Evolutionary conservation across 352 stramenopile genomes (phyloP).

Genomic region (Peronospora destructor): DNA sequence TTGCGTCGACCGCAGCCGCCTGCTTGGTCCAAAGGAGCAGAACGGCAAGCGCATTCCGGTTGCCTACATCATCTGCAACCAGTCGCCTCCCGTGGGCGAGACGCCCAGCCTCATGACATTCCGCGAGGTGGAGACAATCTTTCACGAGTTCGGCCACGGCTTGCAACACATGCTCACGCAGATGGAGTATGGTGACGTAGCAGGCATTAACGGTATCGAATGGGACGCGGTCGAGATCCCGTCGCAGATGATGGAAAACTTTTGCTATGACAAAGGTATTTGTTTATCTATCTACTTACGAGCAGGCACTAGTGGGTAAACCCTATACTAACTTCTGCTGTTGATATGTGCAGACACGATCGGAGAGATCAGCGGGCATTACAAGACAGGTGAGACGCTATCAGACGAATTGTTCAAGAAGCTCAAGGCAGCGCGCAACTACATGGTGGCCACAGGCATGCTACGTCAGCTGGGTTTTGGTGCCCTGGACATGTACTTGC

Average conservation of each 20-base stretch:
- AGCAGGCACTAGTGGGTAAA: slow-evolving; percentile 13
- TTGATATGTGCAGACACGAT: slow-evolving; percentile 60
- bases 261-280: slow-evolving; percentile 89
- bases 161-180: slow-evolving; percentile 98
- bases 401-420: slow-evolving; percentile 94
- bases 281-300: slow-evolving; percentile 44
- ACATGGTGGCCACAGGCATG: slow-evolving; percentile 92
- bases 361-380: slow-evolving; percentile 72
- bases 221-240: slow-evolving; percentile 98
- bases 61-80: slow-evolving; percentile 97
- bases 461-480: slow-evolving; percentile 95
- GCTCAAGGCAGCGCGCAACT: slow-evolving; percentile 92
- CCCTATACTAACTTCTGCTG: slow-evolving; percentile 6
- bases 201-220: slow-evolving; percentile 96
- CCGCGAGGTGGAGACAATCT: slow-evolving; percentile 94
- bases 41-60: slow-evolving; percentile 84
- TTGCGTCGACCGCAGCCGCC: slow-evolving; percentile 90
- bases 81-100: slow-evolving; percentile 87
- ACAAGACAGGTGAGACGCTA: slow-evolving; percentile 85
- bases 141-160: slow-evolving; percentile 95
- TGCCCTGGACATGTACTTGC: slow-evolving; percentile 80
- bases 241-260: slow-evolving; percentile 99
- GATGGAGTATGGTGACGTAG: slow-evolving; percentile 91
- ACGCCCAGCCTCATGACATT: slow-evolving; percentile 98
- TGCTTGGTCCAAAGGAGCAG: slow-evolving; percentile 57